Base-by-base conservation (phyloP, 1,284 basidiomycete species). In the Ceratobasidium sp. region DNA sequence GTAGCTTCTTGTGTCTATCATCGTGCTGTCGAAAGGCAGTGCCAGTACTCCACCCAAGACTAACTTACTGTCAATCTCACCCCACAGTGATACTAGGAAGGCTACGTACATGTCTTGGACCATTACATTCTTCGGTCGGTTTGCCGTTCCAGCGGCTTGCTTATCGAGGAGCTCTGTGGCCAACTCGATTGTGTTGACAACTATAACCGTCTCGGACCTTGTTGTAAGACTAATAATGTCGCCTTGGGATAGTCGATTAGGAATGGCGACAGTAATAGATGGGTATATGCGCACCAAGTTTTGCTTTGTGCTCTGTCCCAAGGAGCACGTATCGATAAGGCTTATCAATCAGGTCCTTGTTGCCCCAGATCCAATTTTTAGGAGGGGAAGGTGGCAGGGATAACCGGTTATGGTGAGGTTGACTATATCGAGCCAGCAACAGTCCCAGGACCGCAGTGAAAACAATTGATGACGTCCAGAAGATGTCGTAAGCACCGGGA, bases 121-220 rank as follows among this genome's bases (percentile, higher is more conserved):
- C 55, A 57, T 57, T 3, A 43, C 22, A 17, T 43, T 43, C 12
- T 27, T 25, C 3, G 49, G 49, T 5, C 62, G 62, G 38, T 43
- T 27, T 5, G 62, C 17, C 3, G 62, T 65, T 3, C 22, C 4
- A 2, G 47, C 22, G 13, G 62, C 49, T n/a, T 65, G 62, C 25
- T 65, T 65, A 2, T 65, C 62, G 1, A 65, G 62, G 13, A 65
- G 20, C 22, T 53, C 62, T 3, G 49, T 65, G 7, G 62, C 49
- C 15, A 53, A 27, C 4, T 53, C 62, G 20, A 42, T 53, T 17
- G 62, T 65, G 22, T 65, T 65, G 49, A 65, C 13, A 5, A 53
- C 40, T 6, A 65, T 38, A 1, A 31, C 15, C 2, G 22, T 65
- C 10, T 53, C 35, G 6, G 38, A n/a, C 15, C 49, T 47, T 6